These are phyloP conservation scores for Ascochyta clinopodiicola DNA, from an alignment of 2,329 filamentous ascomycete genomes.

Conservation along the genomic window DNA sequence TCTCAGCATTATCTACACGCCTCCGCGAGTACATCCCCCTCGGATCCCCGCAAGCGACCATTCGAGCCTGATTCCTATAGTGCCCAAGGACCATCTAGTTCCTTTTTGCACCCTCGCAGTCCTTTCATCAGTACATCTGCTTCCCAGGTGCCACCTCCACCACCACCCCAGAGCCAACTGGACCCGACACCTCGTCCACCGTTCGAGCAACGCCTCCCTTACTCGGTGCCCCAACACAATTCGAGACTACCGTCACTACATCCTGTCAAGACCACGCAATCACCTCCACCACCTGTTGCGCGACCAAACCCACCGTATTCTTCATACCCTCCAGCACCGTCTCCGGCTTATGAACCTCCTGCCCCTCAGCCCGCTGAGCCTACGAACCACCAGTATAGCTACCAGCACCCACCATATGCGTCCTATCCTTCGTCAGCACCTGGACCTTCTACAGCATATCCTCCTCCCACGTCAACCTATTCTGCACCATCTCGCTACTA, in stretches of 20 bases:
- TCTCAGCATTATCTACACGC: constrained; percentile 41
- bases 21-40: constrained; percentile 38
- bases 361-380: constrained; percentile 45
- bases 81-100: constrained; percentile 41
- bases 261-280: constrained; percentile 46
- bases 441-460: constrained; percentile 49
- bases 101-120: constrained; percentile 44
- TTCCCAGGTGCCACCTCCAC: constrained; percentile 41
- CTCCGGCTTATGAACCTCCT: constrained; percentile 46
- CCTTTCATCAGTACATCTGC: constrained; percentile 39
- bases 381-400: constrained; percentile 51
- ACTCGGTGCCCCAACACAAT: constrained; percentile 38
- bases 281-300: constrained; percentile 36
- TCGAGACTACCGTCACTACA: constrained; percentile 47
- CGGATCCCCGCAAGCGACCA: constrained; percentile 38
- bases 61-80: constrained; percentile 39
- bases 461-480: constrained; percentile 49
- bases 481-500: constrained; percentile 49
- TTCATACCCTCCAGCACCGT: constrained; percentile 41
- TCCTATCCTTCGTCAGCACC: constrained; percentile 51
- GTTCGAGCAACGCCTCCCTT: constrained; percentile 37
- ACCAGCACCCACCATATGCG: constrained; percentile 47
- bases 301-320: constrained; percentile 37
- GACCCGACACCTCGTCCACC: constrained; percentile 39
- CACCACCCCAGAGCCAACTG: constrained; percentile 36